Conservation (phyloP, 805 yeast genomes). For the Yarrowia hollandica region DNA sequence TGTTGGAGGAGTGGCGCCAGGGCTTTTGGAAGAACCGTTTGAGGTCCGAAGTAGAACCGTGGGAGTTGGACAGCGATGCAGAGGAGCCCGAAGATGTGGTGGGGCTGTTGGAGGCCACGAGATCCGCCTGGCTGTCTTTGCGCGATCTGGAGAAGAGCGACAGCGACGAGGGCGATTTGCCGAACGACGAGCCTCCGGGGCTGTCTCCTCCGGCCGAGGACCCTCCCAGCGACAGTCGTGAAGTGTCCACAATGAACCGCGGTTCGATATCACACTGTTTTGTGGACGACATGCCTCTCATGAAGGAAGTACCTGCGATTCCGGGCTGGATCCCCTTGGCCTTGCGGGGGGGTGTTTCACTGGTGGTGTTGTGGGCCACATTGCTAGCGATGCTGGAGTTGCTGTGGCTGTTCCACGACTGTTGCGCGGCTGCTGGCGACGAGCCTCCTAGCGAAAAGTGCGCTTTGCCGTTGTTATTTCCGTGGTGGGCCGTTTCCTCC, state of each 20-base stretch:
- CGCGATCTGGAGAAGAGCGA: slow-evolving; percentile 43
- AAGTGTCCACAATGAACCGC: slow-evolving; percentile 79
- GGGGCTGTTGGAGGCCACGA: slow-evolving; percentile 33
- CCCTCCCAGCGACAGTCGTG: slow-evolving; percentile 49
- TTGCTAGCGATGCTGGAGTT: too few species aligned
- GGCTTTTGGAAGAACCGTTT: slow-evolving; percentile 51
- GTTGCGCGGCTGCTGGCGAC: slow-evolving; percentile 13
- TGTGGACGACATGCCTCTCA: slow-evolving; percentile 37
- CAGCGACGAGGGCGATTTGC: slow-evolving; percentile 39
- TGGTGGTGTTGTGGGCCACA: too few species aligned
- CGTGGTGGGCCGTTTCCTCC: slow-evolving; percentile 13
- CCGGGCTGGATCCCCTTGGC: slow-evolving; percentile 31
- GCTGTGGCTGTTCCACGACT: slow-evolving; percentile 12
- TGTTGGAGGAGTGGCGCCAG: slow-evolving; percentile 37
- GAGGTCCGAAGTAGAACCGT: slow-evolving; percentile 43
- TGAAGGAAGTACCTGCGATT: slow-evolving; percentile 31
- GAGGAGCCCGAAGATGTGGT: slow-evolving; percentile 41
- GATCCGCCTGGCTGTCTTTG: slow-evolving; percentile 41
- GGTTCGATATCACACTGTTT: slow-evolving; percentile 69
- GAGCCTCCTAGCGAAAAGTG: slow-evolving; percentile 26
- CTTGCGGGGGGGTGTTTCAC: slow-evolving; percentile 18
- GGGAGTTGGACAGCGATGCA: slow-evolving; percentile 41
- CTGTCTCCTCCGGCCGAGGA: slow-evolving; percentile 31
- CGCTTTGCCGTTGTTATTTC: slow-evolving; percentile 4
- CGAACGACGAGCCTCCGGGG: slow-evolving; percentile 29